Evolutionary conservation across 2,329 filamentous ascomycete genomes (phyloP).

Genomic region (Trichoderma semiorbis): DNA sequence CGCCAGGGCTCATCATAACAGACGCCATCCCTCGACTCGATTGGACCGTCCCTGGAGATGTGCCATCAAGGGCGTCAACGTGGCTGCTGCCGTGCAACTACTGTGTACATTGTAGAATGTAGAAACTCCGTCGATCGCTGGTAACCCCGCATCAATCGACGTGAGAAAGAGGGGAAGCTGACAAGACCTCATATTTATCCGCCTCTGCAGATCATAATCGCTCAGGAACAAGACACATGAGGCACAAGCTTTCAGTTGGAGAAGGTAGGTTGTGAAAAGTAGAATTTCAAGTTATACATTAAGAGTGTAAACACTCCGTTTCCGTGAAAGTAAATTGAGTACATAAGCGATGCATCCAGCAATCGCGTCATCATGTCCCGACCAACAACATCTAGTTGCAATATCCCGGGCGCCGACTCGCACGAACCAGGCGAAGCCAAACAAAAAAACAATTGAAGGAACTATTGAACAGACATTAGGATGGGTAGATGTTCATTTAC

Average conservation of each 20-base stretch:
- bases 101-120: not conserved
- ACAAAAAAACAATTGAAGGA: constrained; percentile 36
- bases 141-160: not conserved
- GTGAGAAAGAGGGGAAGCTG: not conserved
- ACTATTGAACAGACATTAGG: constrained; percentile 40
- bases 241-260: not conserved
- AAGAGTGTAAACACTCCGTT: constrained; percentile 8
- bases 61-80: not conserved
- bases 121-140: not conserved
- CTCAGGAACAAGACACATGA: not conserved
- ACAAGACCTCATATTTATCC: not conserved
- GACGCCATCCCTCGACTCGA: not conserved
- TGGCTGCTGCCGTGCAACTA: constrained; percentile 8
- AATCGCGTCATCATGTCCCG: constrained; percentile 21
- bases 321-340: constrained; percentile 10
- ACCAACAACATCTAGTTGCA: constrained; percentile 42
- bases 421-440: constrained; percentile 40
- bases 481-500: constrained; percentile 26
- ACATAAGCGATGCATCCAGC: constrained; percentile 20
- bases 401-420: constrained; percentile 42
- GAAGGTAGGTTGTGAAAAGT: not conserved
- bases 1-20: not conserved
- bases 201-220: not conserved
- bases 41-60: constrained; percentile 6
- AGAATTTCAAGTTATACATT: constrained; percentile 11